A percentile compares a stretch with the other conserved stretches of the same genome.
phyloP scores from a whole-genome alignment of 257 asterid species.

The Ilex aquifolium region DNA sequence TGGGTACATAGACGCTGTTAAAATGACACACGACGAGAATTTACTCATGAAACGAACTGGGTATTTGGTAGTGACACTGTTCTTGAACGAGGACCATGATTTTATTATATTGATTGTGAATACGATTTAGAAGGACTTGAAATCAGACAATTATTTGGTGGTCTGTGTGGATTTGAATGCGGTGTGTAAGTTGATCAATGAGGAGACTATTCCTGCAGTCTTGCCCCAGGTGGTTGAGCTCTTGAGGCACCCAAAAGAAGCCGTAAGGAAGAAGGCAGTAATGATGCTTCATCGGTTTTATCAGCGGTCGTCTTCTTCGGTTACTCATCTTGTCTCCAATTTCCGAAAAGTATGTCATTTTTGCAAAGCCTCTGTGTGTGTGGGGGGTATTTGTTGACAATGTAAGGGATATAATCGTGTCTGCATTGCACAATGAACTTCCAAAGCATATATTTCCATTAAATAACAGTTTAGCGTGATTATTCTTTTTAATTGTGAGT shows the following conservation, averaged over 20 bases:
- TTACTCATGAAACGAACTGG: slow-evolving; percentile 74
- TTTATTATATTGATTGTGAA: slow-evolving; percentile 88
- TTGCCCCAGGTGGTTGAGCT: slow-evolving; percentile 88
- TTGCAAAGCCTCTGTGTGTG: background rate
- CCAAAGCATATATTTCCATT: background rate
- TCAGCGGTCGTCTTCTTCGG: slow-evolving; percentile 79
- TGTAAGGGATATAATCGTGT: background rate
- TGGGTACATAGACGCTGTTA: slow-evolving; percentile 93
- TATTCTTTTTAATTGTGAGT: too few species aligned
- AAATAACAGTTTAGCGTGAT: too few species aligned
- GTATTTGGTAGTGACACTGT: slow-evolving; percentile 83
- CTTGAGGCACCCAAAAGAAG: slow-evolving; percentile 80
- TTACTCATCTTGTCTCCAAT: slow-evolving; percentile 72
- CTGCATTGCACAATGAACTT: background rate
- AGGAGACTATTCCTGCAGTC: slow-evolving; percentile 97
- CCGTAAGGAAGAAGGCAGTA: slow-evolving; percentile 92
- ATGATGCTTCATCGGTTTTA: slow-evolving; percentile 93
- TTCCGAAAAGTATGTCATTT: slow-evolving; percentile 71
- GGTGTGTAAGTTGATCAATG: slow-evolving; percentile 84
- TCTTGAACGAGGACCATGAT: slow-evolving; percentile 90
- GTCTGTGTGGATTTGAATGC: slow-evolving; percentile 87
- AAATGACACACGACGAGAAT: slow-evolving; percentile 93
- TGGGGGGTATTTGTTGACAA: background rate
- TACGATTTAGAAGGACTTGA: slow-evolving; percentile 97
- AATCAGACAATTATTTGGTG: slow-evolving; percentile 79